Evolutionary conservation across 2,329 filamentous ascomycete genomes (phyloP), one percentile per base, ranked within the genome.

Genomic region (Pestalotiopsis sp.): DNA sequence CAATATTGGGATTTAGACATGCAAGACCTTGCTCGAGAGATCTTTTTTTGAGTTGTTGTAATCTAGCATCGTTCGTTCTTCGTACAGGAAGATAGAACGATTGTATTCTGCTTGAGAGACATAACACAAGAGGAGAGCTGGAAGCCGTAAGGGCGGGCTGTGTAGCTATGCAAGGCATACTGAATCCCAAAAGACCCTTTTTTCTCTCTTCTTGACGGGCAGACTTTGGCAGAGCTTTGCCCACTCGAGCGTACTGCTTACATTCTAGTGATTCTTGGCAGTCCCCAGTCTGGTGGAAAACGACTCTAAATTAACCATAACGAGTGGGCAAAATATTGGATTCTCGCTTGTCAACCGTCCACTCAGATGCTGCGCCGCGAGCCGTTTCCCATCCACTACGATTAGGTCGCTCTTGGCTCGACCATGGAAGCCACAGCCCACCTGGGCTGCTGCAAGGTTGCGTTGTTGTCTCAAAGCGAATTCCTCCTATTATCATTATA

Each of bases 301-400:
- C 4, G 57, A 61, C 27, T 61, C 59, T 61, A 38, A 61, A 61
- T 36, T 61, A 61, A 61, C 25, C 59, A 61, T 61, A 61, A 36
- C 20, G 12, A 20, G 36, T 13, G n/a, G 31, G 59, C 25, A 9
- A 36, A 40, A 20, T 36, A 36, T 17, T 20, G 36, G 38, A 17
- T 61, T n/a, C 17, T 61, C 27, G 59, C 27, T 61, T 38, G 27
- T 20, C n/a, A 41, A 6, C 14, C 59, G 31, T 61, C 59, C 59
- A 61, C 27, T 61, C n/a, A 61, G 3, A 61, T 7, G n/a, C 59
- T 61, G 59, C 59, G 59, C 59, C 25, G 12, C 20, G 11, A n/a
- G 59, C 31, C 36, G 31, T 61, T 59, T 36, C n/a, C n/a, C 25
- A 61, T 40, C 59, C 59, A 41, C 59, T n/a, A 38, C 23, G 13